Evolutionary conservation across 164 flowering plant genomes (phyloP).

Genomic region (Warburgia ugandensis): DNA sequence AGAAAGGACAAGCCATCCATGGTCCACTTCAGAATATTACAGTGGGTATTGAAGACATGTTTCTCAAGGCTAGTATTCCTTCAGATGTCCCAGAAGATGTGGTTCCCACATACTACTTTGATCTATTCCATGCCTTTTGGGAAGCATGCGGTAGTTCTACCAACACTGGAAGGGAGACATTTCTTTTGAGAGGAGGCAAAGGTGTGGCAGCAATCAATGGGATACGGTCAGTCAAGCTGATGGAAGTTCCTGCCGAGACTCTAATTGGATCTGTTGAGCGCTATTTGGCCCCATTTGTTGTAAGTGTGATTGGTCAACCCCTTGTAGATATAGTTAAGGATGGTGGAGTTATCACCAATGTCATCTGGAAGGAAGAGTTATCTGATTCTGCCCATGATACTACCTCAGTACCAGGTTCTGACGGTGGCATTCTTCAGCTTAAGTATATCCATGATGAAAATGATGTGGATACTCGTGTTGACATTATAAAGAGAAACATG

Average conservation of each 20-base stretch:
- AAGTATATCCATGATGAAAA: conserved; percentile 46
- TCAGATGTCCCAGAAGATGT: conserved; percentile 36
- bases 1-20: conserved; percentile 60
- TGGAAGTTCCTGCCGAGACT: conserved; percentile 53
- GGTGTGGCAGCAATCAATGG: conserved; percentile 78
- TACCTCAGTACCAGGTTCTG: conserved; percentile 13
- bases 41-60: conserved; percentile 94
- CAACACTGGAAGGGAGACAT: conserved; percentile 71
- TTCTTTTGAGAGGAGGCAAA: conserved; percentile 71
- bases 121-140: conserved; percentile 77
- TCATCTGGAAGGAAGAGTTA: conserved; percentile 47
- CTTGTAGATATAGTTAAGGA: conserved; percentile 48
- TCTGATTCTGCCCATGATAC: conserved; percentile 20
- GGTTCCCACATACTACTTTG: conserved; percentile 44
- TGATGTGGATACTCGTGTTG: conserved; percentile 27
- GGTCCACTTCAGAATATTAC: conserved; percentile 63
- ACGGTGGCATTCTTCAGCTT: conserved; percentile 50
- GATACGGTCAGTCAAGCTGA: conserved; percentile 78
- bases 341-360: conserved; percentile 44
- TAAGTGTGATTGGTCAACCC: conserved; percentile 63
- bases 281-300: conserved; percentile 67
- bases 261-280: conserved; percentile 53
- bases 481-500: conserved; percentile 39
- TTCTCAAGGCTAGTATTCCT: conserved; percentile 61
- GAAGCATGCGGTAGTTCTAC: conserved; percentile 69